phyloP scores from a whole-genome alignment of 202 grass and related monocot species.

The Eragrostis tef region DNA sequence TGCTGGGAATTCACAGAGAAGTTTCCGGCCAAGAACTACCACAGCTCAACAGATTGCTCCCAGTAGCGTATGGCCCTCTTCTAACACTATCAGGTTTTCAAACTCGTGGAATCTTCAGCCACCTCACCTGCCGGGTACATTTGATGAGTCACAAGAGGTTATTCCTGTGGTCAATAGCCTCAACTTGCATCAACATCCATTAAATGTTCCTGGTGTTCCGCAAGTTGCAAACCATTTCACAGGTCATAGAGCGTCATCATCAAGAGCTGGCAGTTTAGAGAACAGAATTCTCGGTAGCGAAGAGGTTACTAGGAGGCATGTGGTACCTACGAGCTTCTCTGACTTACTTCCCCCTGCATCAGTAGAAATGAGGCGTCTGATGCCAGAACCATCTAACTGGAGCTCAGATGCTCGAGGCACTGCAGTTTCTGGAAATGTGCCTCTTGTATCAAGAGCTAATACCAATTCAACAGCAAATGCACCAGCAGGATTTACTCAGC shows the following conservation, averaged over 20 bases:
- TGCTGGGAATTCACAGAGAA: slow-evolving; percentile 64
- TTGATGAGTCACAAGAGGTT: slow-evolving; percentile 60
- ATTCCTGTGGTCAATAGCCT: slow-evolving; percentile 54
- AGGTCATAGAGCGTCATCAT: slow-evolving; percentile 61
- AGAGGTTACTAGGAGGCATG: slow-evolving; percentile 50
- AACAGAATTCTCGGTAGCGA: slow-evolving; percentile 54
- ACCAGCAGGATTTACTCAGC: slow-evolving; percentile 59
- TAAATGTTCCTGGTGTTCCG: slow-evolving; percentile 53
- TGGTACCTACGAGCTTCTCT: slow-evolving; percentile 43
- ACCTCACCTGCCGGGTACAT: slow-evolving; percentile 49
- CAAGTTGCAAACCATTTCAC: slow-evolving; percentile 56
- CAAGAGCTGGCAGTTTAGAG: slow-evolving; percentile 56
- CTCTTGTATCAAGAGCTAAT: slow-evolving; percentile 59
- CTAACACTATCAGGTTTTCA: slow-evolving; percentile 55
- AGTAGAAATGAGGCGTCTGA: slow-evolving; percentile 48
- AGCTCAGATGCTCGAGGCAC: slow-evolving; percentile 51
- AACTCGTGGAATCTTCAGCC: slow-evolving; percentile 57
- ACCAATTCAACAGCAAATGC: slow-evolving; percentile 55
- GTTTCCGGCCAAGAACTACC: slow-evolving; percentile 73
- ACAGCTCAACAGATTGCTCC: slow-evolving; percentile 47
- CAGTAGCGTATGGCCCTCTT: slow-evolving; percentile 64
- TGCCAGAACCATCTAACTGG: slow-evolving; percentile 62
- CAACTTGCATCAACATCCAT: slow-evolving; percentile 55
- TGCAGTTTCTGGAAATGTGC: slow-evolving; percentile 57
- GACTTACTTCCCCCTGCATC: slow-evolving; percentile 43